Percentiles rank a stretch among this genome's conserved stretches.
Conservation (phyloP, 2,329 filamentous ascomycete species). For the Ascochyta koolunga region DNA sequence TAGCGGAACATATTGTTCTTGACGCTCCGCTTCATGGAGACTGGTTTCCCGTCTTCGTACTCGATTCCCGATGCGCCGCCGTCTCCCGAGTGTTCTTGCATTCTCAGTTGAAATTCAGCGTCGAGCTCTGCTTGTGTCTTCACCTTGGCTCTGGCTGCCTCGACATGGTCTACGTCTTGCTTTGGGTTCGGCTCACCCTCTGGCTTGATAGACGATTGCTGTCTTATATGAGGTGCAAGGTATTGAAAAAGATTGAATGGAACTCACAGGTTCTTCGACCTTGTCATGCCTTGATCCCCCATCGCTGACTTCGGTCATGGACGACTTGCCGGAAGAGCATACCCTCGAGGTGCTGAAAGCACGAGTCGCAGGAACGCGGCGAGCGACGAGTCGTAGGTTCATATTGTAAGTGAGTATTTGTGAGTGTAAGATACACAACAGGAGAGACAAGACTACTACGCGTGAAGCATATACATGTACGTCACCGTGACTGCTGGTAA, state of each 20-base stretch:
- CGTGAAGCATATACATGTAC: constrained; percentile 14
- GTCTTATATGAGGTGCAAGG: background rate
- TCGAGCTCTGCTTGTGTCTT: constrained; percentile 70
- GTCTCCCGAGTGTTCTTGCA: constrained; percentile 71
- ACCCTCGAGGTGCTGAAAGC: constrained; percentile 10
- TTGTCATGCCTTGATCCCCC: constrained; percentile 6
- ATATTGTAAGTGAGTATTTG: background rate
- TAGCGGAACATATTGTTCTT: constrained; percentile 79
- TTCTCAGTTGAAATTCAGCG: constrained; percentile 67
- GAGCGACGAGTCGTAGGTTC: constrained; percentile 6
- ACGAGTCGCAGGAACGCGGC: constrained; percentile 9
- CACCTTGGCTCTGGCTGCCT: constrained; percentile 30
- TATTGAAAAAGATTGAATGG: too few relatives aligned
- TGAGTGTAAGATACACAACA: background rate
- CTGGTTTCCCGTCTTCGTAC: constrained; percentile 75
- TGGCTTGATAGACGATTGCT: constrained; percentile 22
- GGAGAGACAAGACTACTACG: background rate
- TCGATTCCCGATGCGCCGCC: constrained; percentile 75
- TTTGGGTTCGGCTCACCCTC: constrained; percentile 5
- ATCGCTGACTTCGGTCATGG: constrained; percentile 14
- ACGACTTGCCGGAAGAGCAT: constrained; percentile 10
- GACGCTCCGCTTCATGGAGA: constrained; percentile 74
- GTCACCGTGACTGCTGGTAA: constrained; percentile 30
- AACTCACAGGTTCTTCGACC: constrained; percentile 7
- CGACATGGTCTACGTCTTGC: constrained; percentile 15